Conservation (phyloP, 768 basidiomycete genomes). For the Suillus placidus region DNA sequence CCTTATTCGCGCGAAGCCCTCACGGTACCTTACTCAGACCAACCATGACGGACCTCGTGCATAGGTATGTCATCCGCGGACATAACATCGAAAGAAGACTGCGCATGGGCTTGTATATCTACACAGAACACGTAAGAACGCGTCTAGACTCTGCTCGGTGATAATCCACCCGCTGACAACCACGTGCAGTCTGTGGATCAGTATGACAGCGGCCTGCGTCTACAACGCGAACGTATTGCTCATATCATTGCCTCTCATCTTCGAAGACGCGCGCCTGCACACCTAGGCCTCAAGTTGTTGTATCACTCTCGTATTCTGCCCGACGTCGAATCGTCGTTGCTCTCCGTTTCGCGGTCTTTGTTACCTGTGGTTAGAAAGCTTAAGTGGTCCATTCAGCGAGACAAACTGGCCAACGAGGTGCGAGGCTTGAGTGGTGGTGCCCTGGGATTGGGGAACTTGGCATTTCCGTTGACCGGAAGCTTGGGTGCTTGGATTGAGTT, state of each 20-base stretch:
- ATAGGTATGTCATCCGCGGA: conserved; percentile 71
- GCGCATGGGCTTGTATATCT: conserved; percentile 67
- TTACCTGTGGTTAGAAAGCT: conserved; percentile 65
- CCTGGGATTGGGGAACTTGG: conserved; percentile 21
- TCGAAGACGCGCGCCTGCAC: conserved; percentile 45
- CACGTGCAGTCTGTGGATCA: conserved; percentile 59
- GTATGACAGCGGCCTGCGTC: conserved; percentile 58
- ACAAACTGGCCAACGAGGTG: conserved; percentile 60
- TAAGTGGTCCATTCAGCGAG: conserved; percentile 72
- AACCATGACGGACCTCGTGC: conserved; percentile 65
- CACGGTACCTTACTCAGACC: conserved; percentile 62
- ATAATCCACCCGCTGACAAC: neutral
- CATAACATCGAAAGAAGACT: conserved; percentile 66
- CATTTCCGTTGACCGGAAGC: conserved; percentile 35
- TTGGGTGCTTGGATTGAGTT: conserved; percentile 61
- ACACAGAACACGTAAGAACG: conserved; percentile 56
- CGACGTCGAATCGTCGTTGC: conserved; percentile 62
- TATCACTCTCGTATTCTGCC: conserved; percentile 58
- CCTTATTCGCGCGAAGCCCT: conserved; percentile 60
- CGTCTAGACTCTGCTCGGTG: conserved; percentile 13
- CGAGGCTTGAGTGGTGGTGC: conserved; percentile 43
- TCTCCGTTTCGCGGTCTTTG: conserved; percentile 58
- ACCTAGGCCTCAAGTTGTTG: conserved; percentile 45
- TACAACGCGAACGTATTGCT: conserved; percentile 57
- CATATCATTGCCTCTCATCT: conserved; percentile 57